Base-by-base conservation (phyloP, 2,329 filamentous ascomycete genomes). In the Karstenula rhodostoma region DNA sequence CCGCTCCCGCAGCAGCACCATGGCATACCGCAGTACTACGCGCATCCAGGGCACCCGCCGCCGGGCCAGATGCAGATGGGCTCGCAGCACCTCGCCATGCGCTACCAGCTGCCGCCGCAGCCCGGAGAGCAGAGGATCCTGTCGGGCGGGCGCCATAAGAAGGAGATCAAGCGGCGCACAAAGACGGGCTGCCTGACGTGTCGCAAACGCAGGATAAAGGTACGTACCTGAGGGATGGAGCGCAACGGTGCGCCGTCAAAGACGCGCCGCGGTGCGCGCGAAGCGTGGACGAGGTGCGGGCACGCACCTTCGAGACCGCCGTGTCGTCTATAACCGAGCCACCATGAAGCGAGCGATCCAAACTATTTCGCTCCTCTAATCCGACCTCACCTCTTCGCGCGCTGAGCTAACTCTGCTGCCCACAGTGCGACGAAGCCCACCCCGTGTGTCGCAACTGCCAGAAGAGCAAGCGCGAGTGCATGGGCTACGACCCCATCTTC, bases 361-460 rank as follows among this genome's bases (percentile, higher is more conserved):
- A 69, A 74, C 71, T 63, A 70, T 70, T 68, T 61, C 62, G 60
- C 60, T 63, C 59, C 66, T 67, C 68, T 70, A 74, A 70, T 70
- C 63, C 69, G 64, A 76, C 73, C 67, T 73, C 73, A 67, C 61
- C 57, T 57, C 50, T 67, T 60, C 25, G 43, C 49, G 59, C 58
- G 59, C 60, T 57, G 47, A 60, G 63, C 73, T 77, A 62, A 77
- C 69, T 62, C 63, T 43, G 64, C 64, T 51, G 47, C 46, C 48
- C 32, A 62, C 68, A 97, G 95, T 99, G 95, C 82, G 95, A 98
- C 86, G 95, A 99, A 84, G 89, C 88, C 62, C 93, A 97, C 79
- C 95, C 95, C 23, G 89, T 90, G 61, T 99, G 95, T 84, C 89
- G 93, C 81, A 93, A 95, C 75, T 95, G 92, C 81, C 89, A 90